Base-by-base conservation (phyloP, 2,329 filamentous ascomycete species). In the Fusarium abutilonis region DNA sequence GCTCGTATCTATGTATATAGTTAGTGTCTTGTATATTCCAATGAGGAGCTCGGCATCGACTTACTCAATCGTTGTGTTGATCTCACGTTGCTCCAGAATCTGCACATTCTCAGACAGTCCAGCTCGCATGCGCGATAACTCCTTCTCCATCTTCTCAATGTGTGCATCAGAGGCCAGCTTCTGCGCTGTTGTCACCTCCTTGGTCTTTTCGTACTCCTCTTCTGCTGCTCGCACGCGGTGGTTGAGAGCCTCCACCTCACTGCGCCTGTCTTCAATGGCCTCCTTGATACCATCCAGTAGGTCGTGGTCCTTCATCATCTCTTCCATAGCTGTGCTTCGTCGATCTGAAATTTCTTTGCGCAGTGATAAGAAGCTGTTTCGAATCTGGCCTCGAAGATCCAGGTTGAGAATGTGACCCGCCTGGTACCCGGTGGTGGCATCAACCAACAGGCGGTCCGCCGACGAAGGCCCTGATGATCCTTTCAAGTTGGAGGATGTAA, bases 91-190 rank as follows among this genome's bases (percentile, higher is more conserved):
- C 75, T 97, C 93, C 85, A 97, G 89, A 43, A 96, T 77, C 76
- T 97, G 92, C 49, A 97, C 90, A 31, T 89, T 93, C 75, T 97
- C 94, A 3, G 87, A 89, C 28, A 97, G 80, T 10, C 89, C 89
- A 3, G 89, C 86, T 38, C 93, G 86, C 92, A 98, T 96, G 74
- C 93, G 92, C 42, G 91, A 90, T n/a, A 99, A 81, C 75, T 99
- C 93, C 77, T 97, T 97, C 78, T 99, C 95, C 89, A 97, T 96
- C 81, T 95, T 95, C 77, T 99, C 95, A 70, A 99, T 97, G 75
- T 98, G 94, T 9, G 93, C 88, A 74, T 98, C 95, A 3, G 89
- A 92, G 8, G 89, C 89, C 74, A 94, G 86, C 78, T 96, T 96
- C 74, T 97, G 92, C 15, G 93, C 91, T 41, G 86, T 91, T 8